Evolutionary conservation across 1,284 basidiomycete species (phyloP).

Genomic region (Ganoderma meredithae): DNA sequence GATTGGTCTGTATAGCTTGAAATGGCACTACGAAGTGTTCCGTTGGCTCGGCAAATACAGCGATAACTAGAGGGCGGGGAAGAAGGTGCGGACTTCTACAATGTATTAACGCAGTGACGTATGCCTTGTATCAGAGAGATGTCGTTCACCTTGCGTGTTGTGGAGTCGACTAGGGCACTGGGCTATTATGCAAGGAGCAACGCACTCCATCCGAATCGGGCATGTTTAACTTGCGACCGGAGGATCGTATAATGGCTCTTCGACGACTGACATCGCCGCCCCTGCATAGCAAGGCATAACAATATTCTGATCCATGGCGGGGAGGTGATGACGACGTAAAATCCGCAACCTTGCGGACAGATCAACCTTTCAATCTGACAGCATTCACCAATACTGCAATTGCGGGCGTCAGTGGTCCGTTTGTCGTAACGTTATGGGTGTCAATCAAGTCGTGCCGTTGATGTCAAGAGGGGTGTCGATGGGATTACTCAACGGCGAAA

Average conservation of each 20-base stretch:
- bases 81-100: neutral
- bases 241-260: neutral
- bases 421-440: neutral
- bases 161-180: neutral
- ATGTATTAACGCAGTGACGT: neutral
- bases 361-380: neutral
- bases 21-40: conserved; percentile 91
- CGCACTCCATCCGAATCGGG: neutral
- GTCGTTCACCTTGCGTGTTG: neutral
- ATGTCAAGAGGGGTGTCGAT: too few species aligned
- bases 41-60: conserved; percentile 85
- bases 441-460: too few species aligned
- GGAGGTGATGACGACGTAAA: neutral
- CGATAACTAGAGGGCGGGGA: conserved; percentile 45
- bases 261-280: neutral
- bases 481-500: too few species aligned
- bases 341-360: neutral
- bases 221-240: neutral
- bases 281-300: neutral
- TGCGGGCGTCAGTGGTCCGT: neutral
- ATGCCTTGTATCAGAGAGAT: neutral
- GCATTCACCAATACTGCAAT: neutral
- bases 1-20: conserved; percentile 54
- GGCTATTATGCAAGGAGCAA: neutral
- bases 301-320: neutral